phyloP scores from a whole-genome alignment of 768 basidiomycete genomes.

The Royoungia palumana region DNA sequence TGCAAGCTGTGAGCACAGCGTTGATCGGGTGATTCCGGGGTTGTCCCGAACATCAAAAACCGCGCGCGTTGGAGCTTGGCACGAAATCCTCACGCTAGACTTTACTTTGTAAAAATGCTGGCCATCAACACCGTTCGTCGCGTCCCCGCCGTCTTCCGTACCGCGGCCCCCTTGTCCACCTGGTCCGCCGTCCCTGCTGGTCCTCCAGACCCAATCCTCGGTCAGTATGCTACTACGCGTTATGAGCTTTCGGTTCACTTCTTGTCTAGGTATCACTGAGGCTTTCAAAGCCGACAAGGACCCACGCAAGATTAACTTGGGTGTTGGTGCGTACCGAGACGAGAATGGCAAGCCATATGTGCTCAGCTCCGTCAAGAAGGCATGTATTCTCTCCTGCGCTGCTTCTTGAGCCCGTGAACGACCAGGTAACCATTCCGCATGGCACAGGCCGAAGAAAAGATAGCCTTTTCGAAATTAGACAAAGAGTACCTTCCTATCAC shows the following conservation, averaged over 20 bases:
- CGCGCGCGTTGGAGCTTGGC: no score
- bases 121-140: conserved; percentile 49
- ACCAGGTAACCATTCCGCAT: background rate
- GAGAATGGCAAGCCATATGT: conserved; percentile 94
- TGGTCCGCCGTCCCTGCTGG: conserved; percentile 85
- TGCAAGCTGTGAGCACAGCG: conserved; percentile 1
- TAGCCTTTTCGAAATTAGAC: conserved; percentile 66
- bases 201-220: conserved; percentile 91
- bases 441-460: conserved; percentile 68
- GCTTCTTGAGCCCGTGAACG: background rate
- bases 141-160: conserved; percentile 38
- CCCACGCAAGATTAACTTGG: conserved; percentile 93
- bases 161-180: conserved; percentile 52
- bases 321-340: conserved; percentile 96
- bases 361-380: conserved; percentile 85
- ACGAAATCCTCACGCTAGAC: background rate
- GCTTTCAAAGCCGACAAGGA: conserved; percentile 96
- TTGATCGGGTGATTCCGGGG: conserved; percentile 17
- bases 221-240: conserved; percentile 37
- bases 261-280: conserved; percentile 74
- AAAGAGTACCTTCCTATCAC: conserved; percentile 98
- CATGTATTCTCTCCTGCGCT: conserved; percentile 22
- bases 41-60: background rate
- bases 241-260: conserved; percentile 5
- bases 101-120: conserved; percentile 32